Evolutionary conservation across 345 rosid genomes (phyloP).

Genomic region (Capsella bursapastoris): DNA sequence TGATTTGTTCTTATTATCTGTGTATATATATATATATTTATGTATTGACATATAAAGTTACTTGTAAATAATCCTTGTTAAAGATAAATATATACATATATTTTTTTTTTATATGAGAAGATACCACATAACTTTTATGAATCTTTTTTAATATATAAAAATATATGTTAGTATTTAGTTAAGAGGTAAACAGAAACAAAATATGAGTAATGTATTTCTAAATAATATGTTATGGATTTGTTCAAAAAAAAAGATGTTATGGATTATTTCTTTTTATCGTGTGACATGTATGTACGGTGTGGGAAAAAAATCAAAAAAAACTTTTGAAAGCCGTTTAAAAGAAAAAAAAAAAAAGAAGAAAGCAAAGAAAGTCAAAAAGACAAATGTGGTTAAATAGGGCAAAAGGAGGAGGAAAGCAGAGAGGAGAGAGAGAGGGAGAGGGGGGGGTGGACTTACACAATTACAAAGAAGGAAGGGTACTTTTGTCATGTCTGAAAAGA

Average conservation of each 20-base stretch:
- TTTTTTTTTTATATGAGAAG: neutral
- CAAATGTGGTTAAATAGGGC: slow-evolving; percentile 37
- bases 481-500: slow-evolving; percentile 26
- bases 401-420: slow-evolving; percentile 24
- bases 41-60: neutral
- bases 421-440: neutral
- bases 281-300: slow-evolving; percentile 18
- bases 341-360: slow-evolving; percentile 6
- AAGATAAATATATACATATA: neutral
- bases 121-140: neutral
- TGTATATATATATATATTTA: neutral
- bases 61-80: neutral
- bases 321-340: slow-evolving; percentile 33
- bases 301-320: neutral
- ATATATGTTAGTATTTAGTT: neutral
- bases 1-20: neutral
- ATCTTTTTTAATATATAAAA: neutral
- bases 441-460: slow-evolving; percentile 30
- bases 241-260: neutral
- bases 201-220: slow-evolving; percentile 4
- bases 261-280: neutral
- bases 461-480: slow-evolving; percentile 11
- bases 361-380: slow-evolving; percentile 41
- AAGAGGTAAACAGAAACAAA: neutral
- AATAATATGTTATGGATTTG: no score